These are phyloP conservation scores for Leptodermis oblonga DNA, from an alignment of 257 asterid species.

Conservation along the genomic window DNA sequence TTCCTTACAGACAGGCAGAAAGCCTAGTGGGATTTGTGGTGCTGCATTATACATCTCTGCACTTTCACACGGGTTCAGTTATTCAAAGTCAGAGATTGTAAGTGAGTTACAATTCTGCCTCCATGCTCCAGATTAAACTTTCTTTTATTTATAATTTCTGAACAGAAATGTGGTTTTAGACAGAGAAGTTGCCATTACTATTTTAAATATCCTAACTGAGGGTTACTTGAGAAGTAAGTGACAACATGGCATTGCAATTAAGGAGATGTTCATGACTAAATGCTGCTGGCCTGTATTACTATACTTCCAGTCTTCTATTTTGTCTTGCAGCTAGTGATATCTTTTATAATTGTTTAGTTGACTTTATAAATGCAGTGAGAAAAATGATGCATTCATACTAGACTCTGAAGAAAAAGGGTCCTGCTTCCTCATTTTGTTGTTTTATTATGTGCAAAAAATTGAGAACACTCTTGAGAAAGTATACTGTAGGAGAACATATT, in stretches of 20 bases:
- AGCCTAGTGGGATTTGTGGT: constrained; percentile 95
- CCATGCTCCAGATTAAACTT: background rate
- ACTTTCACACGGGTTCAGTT: constrained; percentile 63
- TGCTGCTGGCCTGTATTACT: background rate
- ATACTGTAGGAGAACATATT: background rate
- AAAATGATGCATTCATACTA: background rate
- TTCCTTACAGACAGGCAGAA: constrained; percentile 74
- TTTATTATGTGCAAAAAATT: background rate
- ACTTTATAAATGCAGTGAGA: background rate
- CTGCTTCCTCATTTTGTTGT: background rate
- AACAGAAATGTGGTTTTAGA: too few species aligned
- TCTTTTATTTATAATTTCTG: background rate
- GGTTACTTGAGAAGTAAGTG: background rate
- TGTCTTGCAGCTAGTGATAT: background rate
- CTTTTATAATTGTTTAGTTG: background rate
- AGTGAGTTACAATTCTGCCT: constrained; percentile 24
- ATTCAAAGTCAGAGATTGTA: constrained; percentile 68
- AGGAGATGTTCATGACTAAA: background rate
- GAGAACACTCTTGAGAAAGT: background rate
- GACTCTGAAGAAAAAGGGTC: background rate
- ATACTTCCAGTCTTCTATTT: background rate
- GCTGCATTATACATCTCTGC: constrained; percentile 88
- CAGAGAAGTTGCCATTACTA: too few species aligned
- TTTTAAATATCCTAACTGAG: background rate
- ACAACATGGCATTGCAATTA: background rate